phyloP scores from a whole-genome alignment of 495 filamentous ascomycete genomes.

The Astrothelium subdiscretum region DNA sequence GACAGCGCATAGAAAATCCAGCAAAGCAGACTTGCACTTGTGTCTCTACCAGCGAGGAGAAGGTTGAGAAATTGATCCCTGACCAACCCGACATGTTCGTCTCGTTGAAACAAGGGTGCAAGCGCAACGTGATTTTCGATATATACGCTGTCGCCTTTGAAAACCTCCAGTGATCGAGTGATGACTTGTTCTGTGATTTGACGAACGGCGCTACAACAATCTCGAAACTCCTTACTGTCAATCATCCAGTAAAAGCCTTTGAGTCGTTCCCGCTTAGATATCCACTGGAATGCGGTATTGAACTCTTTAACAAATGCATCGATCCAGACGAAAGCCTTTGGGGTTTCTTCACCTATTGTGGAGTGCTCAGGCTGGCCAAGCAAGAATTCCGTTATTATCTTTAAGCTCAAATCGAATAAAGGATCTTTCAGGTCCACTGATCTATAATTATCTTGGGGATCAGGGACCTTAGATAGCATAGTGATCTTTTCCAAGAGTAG shows the following conservation, averaged over 20 bases:
- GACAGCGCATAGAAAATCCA: neutral
- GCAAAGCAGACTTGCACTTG: slow-evolving; percentile 28
- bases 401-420: slow-evolving; percentile 55
- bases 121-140: slow-evolving; percentile 17
- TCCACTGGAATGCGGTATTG: neutral
- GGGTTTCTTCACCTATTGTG: slow-evolving; percentile 16
- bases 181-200: slow-evolving; percentile 38
- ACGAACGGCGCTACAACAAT: slow-evolving; percentile 19
- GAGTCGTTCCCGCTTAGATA: neutral
- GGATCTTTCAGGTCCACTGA: slow-evolving; percentile 51
- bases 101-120: slow-evolving; percentile 22
- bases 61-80: slow-evolving; percentile 28
- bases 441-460: slow-evolving; percentile 36
- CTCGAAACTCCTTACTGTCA: neutral
- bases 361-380: slow-evolving; percentile 48
- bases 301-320: neutral
- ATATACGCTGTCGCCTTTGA: slow-evolving; percentile 20
- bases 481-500: slow-evolving; percentile 27
- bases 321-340: neutral
- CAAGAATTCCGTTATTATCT: slow-evolving; percentile 61
- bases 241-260: neutral
- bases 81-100: slow-evolving; percentile 22
- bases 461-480: slow-evolving; percentile 1
- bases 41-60: slow-evolving; percentile 31
- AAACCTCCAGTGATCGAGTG: slow-evolving; percentile 14